Evolutionary conservation across 2,329 filamentous ascomycete species (phyloP), one percentile per base, ranked within the genome.

Genomic region (Monosporascus sp.): DNA sequence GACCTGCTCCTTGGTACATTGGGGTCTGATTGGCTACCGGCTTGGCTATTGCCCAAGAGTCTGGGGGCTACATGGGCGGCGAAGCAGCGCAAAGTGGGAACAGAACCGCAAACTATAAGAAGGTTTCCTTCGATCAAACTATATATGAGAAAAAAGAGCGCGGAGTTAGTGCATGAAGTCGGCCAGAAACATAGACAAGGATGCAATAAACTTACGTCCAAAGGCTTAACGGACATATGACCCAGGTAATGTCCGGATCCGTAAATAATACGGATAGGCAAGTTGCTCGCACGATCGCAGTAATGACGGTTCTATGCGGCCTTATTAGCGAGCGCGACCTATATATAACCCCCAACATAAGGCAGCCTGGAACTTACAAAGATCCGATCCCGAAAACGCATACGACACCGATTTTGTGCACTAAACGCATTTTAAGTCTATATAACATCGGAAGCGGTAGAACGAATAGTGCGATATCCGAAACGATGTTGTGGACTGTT

Each of bases 371-470:
- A 38, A 55, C 59, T 49, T 48, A 62, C 66, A 72, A 66, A 22
- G 71, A 64, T 51, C 72, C 73, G 15, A 75, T 58, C 20, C 65
- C 69, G 48, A 76, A 71, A 43, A 74, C 70, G 11, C 66, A 55
- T 1, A 63, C 60, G 9, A 74, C 57, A 4, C 63, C 70, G 25
- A 71, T 50, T 56, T 73, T 75, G 52, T 75, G 73, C 45, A 68
- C 69, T 47, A 50, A 60, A 1, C 72, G 70, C 56, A 75, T 65
- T 41, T 70, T 68, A 6, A 75, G 60, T 15, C 62, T 63, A 54
- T 68, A 61, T n/a, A 75, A 61, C 17, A 72, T 68, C 4, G 66
- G 67, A 48, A 74, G 67, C 2, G 73, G 73, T 5, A 76, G 58
- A 2, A 65, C 59, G 49, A 71, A 71, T 31, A 72, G 69, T 22